Percentiles rank a stretch among this genome's conserved stretches.
Conservation (phyloP, 306 rosid species). For the Gynostemma pentaphyllum region DNA sequence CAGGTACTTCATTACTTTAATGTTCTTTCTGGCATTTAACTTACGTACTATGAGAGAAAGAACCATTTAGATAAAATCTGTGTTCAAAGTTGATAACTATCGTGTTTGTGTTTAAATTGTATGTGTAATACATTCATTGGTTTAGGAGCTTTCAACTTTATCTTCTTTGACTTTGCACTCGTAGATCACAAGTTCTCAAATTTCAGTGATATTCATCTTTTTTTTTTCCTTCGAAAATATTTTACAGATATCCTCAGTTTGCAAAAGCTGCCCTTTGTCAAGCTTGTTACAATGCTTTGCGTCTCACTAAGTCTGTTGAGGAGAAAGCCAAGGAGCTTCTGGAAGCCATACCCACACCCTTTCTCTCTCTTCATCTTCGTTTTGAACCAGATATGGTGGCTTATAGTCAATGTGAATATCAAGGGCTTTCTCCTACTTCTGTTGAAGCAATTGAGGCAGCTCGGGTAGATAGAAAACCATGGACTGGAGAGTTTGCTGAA, state of each 20-base stretch:
- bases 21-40: background rate
- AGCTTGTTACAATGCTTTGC: conserved; percentile 84
- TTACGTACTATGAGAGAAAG: background rate
- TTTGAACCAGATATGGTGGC: conserved; percentile 98
- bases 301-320: conserved; percentile 62
- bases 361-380: conserved; percentile 82
- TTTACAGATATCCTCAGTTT: conserved; percentile 57
- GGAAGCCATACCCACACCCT: conserved; percentile 85
- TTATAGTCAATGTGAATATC: conserved; percentile 75
- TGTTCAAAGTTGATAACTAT: background rate
- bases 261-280: conserved; percentile 92
- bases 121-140: background rate
- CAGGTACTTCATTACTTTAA: conserved; percentile 34
- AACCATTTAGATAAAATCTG: background rate
- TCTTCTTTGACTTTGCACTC: background rate
- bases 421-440: conserved; percentile 49
- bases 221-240: background rate
- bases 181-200: background rate
- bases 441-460: conserved; percentile 57
- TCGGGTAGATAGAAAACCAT: conserved; percentile 67
- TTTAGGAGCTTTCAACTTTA: background rate
- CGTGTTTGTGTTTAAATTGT: background rate
- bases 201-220: background rate
- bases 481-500: conserved; percentile 68
- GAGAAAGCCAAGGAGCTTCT: conserved; percentile 71